Evolutionary conservation across 768 basidiomycete genomes (phyloP).

Genomic region (Suillus lakei): DNA sequence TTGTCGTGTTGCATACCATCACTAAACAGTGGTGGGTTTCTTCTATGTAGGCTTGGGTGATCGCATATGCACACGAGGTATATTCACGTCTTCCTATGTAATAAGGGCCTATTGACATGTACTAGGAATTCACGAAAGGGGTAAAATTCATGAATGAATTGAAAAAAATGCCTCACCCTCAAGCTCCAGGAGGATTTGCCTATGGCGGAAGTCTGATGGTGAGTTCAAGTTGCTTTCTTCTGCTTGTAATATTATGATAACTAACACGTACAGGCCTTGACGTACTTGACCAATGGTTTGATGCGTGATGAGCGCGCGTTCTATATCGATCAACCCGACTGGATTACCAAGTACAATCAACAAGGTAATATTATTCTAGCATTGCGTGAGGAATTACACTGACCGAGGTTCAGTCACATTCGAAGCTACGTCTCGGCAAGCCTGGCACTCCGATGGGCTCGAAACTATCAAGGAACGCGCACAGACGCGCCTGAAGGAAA

Average conservation of each 20-base stretch:
- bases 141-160: slow-evolving; percentile 7
- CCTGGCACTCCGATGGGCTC: slow-evolving; percentile 22
- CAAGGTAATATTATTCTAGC: slow-evolving; percentile 20
- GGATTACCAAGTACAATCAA: slow-evolving; percentile 24
- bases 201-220: neutral
- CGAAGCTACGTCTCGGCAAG: slow-evolving; percentile 15
- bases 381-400: neutral
- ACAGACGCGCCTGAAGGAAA: slow-evolving; percentile 18
- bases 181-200: neutral
- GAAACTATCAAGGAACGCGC: slow-evolving; percentile 26
- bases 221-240: neutral
- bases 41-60: slow-evolving; percentile 23
- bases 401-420: slow-evolving; percentile 14
- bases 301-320: slow-evolving; percentile 32
- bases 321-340: slow-evolving; percentile 20
- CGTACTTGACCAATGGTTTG: slow-evolving; percentile 28
- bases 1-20: neutral
- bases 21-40: neutral
- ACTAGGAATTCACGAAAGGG: slow-evolving; percentile 14
- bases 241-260: neutral
- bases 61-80: slow-evolving; percentile 21
- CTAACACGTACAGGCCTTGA: slow-evolving; percentile 21
- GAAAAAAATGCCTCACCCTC: neutral
- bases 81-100: neutral
- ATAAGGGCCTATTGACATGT: neutral